A percentile compares a stretch with the other conserved stretches of the same genome.
Evolutionary conservation across 2,329 filamentous ascomycete species (phyloP).

Genomic region (Lomentospora prolificans): DNA sequence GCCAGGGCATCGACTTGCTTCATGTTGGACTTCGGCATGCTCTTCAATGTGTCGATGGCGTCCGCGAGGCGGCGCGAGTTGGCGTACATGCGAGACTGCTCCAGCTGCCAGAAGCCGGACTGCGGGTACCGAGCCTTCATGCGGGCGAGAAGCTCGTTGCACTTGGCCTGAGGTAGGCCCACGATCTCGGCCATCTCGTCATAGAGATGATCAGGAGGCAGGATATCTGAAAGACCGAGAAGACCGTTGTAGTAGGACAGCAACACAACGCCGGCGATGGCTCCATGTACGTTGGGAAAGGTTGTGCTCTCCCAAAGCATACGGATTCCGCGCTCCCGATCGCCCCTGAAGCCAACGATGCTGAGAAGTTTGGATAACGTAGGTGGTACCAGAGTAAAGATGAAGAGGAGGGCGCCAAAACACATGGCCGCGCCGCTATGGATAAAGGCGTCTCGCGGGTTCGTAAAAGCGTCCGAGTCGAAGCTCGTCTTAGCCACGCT

Average conservation of each 20-base stretch:
- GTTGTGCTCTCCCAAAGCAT: constrained; percentile 88
- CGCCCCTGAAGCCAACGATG: constrained; percentile 84
- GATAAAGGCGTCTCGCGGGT: constrained; percentile 77
- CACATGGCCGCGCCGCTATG: constrained; percentile 84
- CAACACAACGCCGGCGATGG: constrained; percentile 71
- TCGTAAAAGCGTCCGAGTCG: constrained; percentile 27
- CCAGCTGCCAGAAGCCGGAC: constrained; percentile 76
- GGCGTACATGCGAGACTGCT: constrained; percentile 71
- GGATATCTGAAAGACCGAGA: constrained; percentile 78
- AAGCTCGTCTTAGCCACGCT: constrained; percentile 1
- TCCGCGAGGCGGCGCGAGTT: constrained; percentile 55
- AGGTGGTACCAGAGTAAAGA: constrained; percentile 89
- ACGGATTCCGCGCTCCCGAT: constrained; percentile 68
- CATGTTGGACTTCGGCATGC: constrained; percentile 50
- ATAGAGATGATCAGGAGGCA: constrained; percentile 37
- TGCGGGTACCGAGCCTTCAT: constrained; percentile 75
- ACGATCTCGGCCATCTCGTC: constrained; percentile 47
- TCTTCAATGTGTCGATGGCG: constrained; percentile 56
- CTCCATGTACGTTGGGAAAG: constrained; percentile 85
- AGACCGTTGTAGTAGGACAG: constrained; percentile 84
- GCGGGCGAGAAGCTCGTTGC: constrained; percentile 54
- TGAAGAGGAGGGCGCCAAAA: constrained; percentile 73
- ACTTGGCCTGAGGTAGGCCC: constrained; percentile 62
- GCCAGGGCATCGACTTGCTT: constrained; percentile 81
- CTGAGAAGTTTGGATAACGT: constrained; percentile 79